A percentile compares a stretch with the other conserved stretches of the same genome.
Conservation (phyloP, 1,139 yeast species). For the Suhomyces chickasaworum region DNA sequence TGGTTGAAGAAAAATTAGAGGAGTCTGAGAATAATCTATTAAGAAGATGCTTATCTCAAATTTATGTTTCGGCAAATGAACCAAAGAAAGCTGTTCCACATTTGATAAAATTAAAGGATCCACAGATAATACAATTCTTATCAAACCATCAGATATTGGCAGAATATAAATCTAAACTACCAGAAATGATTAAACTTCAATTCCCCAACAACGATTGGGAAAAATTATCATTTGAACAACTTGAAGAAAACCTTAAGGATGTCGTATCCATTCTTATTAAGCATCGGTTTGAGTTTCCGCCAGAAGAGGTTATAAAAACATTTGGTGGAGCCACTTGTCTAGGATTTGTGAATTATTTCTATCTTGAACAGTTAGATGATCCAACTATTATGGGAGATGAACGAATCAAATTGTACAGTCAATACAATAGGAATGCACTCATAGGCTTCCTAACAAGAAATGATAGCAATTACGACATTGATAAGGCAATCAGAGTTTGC, state of each 20-base stretch:
- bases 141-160: slow-evolving; percentile 62
- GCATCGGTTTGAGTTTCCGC: slow-evolving; percentile 64
- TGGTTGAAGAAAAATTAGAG: slow-evolving; percentile 45
- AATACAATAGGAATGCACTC: slow-evolving; percentile 55
- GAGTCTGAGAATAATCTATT: slow-evolving; percentile 25
- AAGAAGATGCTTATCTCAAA: slow-evolving; percentile 53
- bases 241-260: slow-evolving; percentile 43
- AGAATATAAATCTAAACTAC: slow-evolving; percentile 50
- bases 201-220: slow-evolving; percentile 34
- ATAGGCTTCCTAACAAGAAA: slow-evolving; percentile 43
- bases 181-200: slow-evolving; percentile 53
- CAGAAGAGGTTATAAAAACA: slow-evolving; percentile 50
- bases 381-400: slow-evolving; percentile 51
- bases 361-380: slow-evolving; percentile 47
- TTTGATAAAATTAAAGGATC: slow-evolving; percentile 56
- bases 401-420: slow-evolving; percentile 63
- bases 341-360: slow-evolving; percentile 60
- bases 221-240: slow-evolving; percentile 43
- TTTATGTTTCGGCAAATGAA: slow-evolving; percentile 60
- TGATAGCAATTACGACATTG: slow-evolving; percentile 56
- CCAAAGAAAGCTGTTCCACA: slow-evolving; percentile 67
- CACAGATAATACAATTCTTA: slow-evolving; percentile 57
- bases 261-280: slow-evolving; percentile 61
- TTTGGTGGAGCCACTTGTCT: slow-evolving; percentile 39
- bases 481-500: slow-evolving; percentile 66